Evolutionary conservation across 345 rosid genomes (phyloP).

Genomic region (Aquilaria yunnanensis): DNA sequence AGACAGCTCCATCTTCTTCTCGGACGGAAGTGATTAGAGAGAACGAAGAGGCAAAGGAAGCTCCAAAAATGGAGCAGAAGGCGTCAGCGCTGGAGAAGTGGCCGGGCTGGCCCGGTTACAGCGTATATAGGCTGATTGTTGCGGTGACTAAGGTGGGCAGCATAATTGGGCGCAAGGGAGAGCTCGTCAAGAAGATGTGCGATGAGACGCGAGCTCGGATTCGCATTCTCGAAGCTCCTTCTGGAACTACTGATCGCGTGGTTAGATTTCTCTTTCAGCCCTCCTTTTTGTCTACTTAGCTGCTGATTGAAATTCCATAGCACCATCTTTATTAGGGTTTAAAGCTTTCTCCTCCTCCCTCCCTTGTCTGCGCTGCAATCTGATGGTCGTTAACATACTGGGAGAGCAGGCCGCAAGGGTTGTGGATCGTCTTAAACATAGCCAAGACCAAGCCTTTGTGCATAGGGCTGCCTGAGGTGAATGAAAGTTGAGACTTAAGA

Average conservation of each 20-base stretch:
- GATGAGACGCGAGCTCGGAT: conserved; percentile 84
- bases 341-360: not conserved
- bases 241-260: conserved; percentile 52
- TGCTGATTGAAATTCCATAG: not conserved
- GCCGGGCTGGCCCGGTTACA: conserved; percentile 94
- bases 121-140: conserved; percentile 74
- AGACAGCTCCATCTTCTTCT: too few relatives aligned
- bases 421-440: not conserved
- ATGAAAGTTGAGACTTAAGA: too few relatives aligned
- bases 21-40: too few relatives aligned
- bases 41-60: too few relatives aligned
- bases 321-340: not conserved
- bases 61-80: conserved; percentile 2
- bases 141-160: conserved; percentile 73
- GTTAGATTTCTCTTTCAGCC: conserved; percentile 29
- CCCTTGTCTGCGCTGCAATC: not conserved
- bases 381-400: too few relatives aligned
- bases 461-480: too few relatives aligned
- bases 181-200: conserved; percentile 84
- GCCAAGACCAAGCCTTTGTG: too few relatives aligned
- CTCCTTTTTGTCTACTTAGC: not conserved
- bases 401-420: conserved; percentile 1
- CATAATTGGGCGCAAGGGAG: conserved; percentile 86
- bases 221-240: conserved; percentile 72
- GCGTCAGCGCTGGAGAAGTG: conserved; percentile 36